These are phyloP conservation scores for Pyrenopolyporus hunteri DNA, from an alignment of 495 filamentous ascomycete species.

Conservation along the genomic window DNA sequence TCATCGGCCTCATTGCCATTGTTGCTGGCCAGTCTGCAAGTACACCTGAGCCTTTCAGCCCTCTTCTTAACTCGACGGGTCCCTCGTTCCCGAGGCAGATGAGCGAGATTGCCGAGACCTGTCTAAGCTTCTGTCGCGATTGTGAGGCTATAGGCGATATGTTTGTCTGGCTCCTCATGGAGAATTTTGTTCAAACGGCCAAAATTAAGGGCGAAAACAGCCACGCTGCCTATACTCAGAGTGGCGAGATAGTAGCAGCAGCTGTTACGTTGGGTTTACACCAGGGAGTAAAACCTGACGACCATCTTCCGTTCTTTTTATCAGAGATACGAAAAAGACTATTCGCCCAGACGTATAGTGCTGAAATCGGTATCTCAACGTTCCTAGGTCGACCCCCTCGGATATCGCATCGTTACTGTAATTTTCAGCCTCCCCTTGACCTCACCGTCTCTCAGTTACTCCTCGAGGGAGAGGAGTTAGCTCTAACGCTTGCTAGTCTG, in stretches of 20 bases:
- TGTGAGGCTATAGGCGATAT: slow-evolving; percentile 39
- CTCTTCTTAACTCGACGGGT: slow-evolving; percentile 22
- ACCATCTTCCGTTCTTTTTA: slow-evolving; percentile 39
- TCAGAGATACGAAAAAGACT: slow-evolving; percentile 33
- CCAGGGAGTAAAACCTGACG: slow-evolving; percentile 33
- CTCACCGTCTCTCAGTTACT: slow-evolving; percentile 32
- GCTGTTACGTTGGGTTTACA: slow-evolving; percentile 41
- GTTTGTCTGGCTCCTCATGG: slow-evolving; percentile 41
- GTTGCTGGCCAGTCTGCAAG: slow-evolving; percentile 39
- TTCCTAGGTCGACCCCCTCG: slow-evolving; percentile 42
- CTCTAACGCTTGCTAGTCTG: slow-evolving; percentile 29
- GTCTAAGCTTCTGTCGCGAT: slow-evolving; percentile 40
- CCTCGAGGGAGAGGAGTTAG: slow-evolving; percentile 32
- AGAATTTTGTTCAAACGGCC: slow-evolving; percentile 31
- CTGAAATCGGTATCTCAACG: slow-evolving; percentile 36
- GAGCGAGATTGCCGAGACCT: slow-evolving; percentile 38
- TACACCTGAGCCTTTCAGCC: slow-evolving; percentile 32
- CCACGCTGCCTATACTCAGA: slow-evolving; percentile 33
- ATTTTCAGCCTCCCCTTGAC: slow-evolving; percentile 37
- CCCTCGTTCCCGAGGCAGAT: slow-evolving; percentile 35
- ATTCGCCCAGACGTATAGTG: slow-evolving; percentile 33
- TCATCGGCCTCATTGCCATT: slow-evolving; percentile 43
- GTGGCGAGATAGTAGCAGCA: slow-evolving; percentile 35
- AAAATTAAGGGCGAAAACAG: slow-evolving; percentile 39
- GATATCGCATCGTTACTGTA: slow-evolving; percentile 43